These are phyloP conservation scores for Fusarium longipes DNA, from an alignment of 2,329 filamentous ascomycete genomes.

Conservation along the genomic window DNA sequence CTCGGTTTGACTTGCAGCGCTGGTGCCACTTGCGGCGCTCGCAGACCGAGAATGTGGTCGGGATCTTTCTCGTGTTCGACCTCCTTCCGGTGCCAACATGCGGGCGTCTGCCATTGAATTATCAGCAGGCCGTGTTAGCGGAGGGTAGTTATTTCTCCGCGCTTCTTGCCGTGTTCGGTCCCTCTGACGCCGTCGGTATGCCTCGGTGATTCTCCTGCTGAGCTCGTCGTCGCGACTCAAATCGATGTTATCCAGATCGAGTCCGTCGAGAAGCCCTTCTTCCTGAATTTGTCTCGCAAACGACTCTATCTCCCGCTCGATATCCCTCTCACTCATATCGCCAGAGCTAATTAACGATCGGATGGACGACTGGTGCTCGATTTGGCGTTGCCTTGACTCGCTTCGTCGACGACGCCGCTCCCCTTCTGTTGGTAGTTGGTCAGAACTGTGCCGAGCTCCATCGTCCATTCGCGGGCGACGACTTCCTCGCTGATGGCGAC, in stretches of 20 bases:
- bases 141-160: slow-evolving; percentile 57
- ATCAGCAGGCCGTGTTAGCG: slow-evolving; percentile 51
- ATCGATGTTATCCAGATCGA: slow-evolving; percentile 89
- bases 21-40: slow-evolving; percentile 56
- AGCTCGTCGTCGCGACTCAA: slow-evolving; percentile 87
- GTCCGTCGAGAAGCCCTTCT: slow-evolving; percentile 86
- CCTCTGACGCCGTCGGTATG: slow-evolving; percentile 81
- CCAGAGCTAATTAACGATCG: slow-evolving; percentile 85
- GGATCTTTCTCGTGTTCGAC: slow-evolving; percentile 49
- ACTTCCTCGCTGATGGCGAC: slow-evolving; percentile 46
- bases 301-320: slow-evolving; percentile 89
- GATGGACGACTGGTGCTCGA: slow-evolving; percentile 91
- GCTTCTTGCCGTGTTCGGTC: slow-evolving; percentile 65
- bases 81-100: slow-evolving; percentile 45
- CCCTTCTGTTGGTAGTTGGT: slow-evolving; percentile 53
- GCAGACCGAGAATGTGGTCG: slow-evolving; percentile 60
- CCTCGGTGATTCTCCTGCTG: slow-evolving; percentile 89
- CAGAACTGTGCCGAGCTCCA: slow-evolving; percentile 46
- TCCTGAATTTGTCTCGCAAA: slow-evolving; percentile 90
- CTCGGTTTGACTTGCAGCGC: slow-evolving; percentile 56
- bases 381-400: slow-evolving; percentile 65
- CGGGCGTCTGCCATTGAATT: slow-evolving; percentile 42
- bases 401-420: slow-evolving; percentile 54
- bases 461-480: slow-evolving; percentile 45
- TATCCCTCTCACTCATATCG: slow-evolving; percentile 79